These are phyloP conservation scores for Coniosporium tulheliwenetii DNA, from an alignment of 2,329 filamentous ascomycete species.

Conservation along the genomic window DNA sequence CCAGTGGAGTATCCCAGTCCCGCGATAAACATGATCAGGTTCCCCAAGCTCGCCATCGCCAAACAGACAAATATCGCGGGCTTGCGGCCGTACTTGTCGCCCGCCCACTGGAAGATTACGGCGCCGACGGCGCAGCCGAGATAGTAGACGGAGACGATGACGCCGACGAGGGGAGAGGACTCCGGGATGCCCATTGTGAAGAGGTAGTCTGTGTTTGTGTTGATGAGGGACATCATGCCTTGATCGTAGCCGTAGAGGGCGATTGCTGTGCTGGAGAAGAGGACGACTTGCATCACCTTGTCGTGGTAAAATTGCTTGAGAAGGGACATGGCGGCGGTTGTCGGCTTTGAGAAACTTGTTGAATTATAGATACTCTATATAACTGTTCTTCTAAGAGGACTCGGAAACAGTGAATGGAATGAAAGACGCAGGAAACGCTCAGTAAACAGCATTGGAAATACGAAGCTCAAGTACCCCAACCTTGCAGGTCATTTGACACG, in stretches of 20 bases:
- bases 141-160: slow-evolving; percentile 47
- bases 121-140: slow-evolving; percentile 44
- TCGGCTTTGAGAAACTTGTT: too few species aligned
- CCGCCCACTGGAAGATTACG: slow-evolving; percentile 38
- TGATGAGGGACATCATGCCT: slow-evolving; percentile 40
- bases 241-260: slow-evolving; percentile 36
- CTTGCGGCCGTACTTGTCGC: slow-evolving; percentile 39
- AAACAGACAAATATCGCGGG: slow-evolving; percentile 40
- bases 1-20: slow-evolving; percentile 30
- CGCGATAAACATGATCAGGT: slow-evolving; percentile 44
- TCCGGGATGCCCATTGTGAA: slow-evolving; percentile 38
- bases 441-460: too few species aligned
- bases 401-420: too few species aligned
- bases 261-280: slow-evolving; percentile 38
- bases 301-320: background rate
- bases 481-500: too few species aligned
- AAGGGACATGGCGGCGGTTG: too few species aligned
- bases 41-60: slow-evolving; percentile 36
- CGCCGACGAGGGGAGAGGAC: slow-evolving; percentile 37
- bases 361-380: too few species aligned
- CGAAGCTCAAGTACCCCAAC: too few species aligned
- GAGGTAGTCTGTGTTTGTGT: slow-evolving; percentile 40
- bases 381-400: too few species aligned
- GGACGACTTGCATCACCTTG: slow-evolving; percentile 26
- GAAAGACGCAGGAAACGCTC: too few species aligned